Conservation (phyloP, 2,329 filamentous ascomycete species). For the Claviceps pazoutovae region DNA sequence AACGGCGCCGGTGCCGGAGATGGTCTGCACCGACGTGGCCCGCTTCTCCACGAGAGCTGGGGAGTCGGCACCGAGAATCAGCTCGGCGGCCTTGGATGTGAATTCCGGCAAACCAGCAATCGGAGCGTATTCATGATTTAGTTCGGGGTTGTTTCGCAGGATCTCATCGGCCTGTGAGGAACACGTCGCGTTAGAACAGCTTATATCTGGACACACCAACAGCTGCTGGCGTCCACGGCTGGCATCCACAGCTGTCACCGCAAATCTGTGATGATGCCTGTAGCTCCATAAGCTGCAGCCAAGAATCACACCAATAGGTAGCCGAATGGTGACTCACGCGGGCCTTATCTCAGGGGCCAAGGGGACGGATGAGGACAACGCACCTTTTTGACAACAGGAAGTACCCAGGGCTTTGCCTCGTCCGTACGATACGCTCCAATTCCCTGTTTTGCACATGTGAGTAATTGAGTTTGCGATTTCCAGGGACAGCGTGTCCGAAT, state of each 20-base stretch:
- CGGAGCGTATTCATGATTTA: conserved; percentile 97
- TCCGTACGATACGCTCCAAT: conserved; percentile 92
- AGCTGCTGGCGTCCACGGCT: neutral
- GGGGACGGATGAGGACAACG: neutral
- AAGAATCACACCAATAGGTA: neutral
- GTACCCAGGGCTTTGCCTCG: conserved; percentile 91
- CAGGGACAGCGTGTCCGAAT: too few species aligned
- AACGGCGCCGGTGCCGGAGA: conserved; percentile 91
- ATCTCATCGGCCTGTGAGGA: conserved; percentile 67
- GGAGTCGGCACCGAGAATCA: conserved; percentile 70
- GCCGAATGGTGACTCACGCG: neutral
- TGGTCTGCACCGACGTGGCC: conserved; percentile 72
- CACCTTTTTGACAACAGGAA: conserved; percentile 95
- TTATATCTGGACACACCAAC: neutral
- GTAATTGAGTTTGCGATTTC: neutral
- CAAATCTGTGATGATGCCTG: neutral
- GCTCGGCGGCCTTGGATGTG: conserved; percentile 78
- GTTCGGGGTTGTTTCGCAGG: conserved; percentile 71
- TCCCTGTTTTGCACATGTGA: conserved; percentile 26
- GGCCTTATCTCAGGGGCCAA: neutral
- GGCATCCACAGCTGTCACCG: neutral
- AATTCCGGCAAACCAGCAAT: conserved; percentile 81
- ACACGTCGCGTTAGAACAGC: neutral
- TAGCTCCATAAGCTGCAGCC: neutral
- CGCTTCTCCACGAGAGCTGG: conserved; percentile 76